These are phyloP conservation scores for Penicillium longicatenatum DNA, from an alignment of 495 filamentous ascomycete species.

Conservation along the genomic window DNA sequence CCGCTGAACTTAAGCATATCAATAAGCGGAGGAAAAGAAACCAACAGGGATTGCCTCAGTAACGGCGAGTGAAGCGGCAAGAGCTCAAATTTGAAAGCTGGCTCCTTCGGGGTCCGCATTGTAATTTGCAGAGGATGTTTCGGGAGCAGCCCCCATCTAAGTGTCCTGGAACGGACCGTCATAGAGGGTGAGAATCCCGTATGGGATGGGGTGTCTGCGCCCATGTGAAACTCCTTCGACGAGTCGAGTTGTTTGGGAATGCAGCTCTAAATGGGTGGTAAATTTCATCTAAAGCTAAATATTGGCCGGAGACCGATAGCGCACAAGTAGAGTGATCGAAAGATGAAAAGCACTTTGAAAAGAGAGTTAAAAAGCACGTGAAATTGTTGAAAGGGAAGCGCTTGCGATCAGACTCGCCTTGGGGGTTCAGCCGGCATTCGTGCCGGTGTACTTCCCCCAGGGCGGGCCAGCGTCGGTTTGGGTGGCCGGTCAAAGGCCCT, in stretches of 20 bases:
- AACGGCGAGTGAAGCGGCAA: constrained; percentile 72
- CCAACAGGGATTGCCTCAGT: constrained; percentile 70
- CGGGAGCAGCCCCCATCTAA: constrained; percentile 53
- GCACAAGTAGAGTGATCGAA: constrained; percentile 69
- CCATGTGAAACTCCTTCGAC: constrained; percentile 52
- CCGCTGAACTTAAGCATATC: constrained; percentile 69
- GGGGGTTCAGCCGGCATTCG: constrained; percentile 43
- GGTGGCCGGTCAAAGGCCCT: constrained; percentile 56
- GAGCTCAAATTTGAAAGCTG: constrained; percentile 75
- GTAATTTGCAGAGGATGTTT: constrained; percentile 70
- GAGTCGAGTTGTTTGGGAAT: constrained; percentile 35
- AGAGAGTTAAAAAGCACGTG: constrained; percentile 75
- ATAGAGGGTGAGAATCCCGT: constrained; percentile 65
- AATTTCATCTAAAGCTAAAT: constrained; percentile 78
- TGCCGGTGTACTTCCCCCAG: constrained; percentile 54
- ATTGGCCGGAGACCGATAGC: constrained; percentile 71
- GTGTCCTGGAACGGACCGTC: constrained; percentile 64
- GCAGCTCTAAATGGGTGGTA: constrained; percentile 61
- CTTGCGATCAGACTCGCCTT: constrained; percentile 57
- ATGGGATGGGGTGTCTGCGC: constrained; percentile 47
- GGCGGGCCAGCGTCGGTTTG: constrained; percentile 66
- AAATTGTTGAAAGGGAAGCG: constrained; percentile 79
- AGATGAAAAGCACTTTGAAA: constrained; percentile 48
- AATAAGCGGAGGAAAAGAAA: constrained; percentile 65
- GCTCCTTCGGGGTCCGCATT: constrained; percentile 55